phyloP scores from a whole-genome alignment of 257 asterid genomes.

The Leonotis leonurus region DNA sequence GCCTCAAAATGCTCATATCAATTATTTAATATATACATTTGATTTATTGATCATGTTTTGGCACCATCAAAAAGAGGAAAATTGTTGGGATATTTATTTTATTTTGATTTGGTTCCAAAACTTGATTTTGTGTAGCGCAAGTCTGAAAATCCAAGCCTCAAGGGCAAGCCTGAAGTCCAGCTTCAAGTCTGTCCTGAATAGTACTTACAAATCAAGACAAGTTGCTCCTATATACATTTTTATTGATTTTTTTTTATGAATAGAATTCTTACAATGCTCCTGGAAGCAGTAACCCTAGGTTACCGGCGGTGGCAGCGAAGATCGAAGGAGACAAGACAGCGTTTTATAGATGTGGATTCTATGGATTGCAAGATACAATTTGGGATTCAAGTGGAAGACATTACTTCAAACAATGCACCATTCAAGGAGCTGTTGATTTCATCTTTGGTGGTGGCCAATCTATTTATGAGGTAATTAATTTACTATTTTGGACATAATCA shows the following conservation, averaged over 20 bases:
- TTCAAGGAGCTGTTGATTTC: slow-evolving; percentile 52
- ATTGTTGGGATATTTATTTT: too few species aligned
- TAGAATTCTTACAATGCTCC: background rate
- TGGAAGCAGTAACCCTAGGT: background rate
- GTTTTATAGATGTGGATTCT: slow-evolving; percentile 40
- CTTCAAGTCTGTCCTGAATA: too few species aligned
- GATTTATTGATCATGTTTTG: too few species aligned
- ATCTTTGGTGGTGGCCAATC: slow-evolving; percentile 49
- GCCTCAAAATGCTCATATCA: too few species aligned
- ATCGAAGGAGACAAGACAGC: slow-evolving; percentile 52
- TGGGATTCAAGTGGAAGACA: slow-evolving; percentile 40
- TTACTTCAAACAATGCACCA: slow-evolving; percentile 34
- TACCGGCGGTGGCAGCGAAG: slow-evolving; percentile 29
- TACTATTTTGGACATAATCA: background rate
- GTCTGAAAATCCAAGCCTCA: too few species aligned
- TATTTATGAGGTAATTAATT: slow-evolving; percentile 37
- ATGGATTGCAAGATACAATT: slow-evolving; percentile 63
- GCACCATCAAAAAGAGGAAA: too few species aligned
- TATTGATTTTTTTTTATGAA: background rate
- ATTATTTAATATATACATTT: too few species aligned
- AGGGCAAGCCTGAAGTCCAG: too few species aligned
- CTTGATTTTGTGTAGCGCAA: too few species aligned
- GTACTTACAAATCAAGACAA: too few species aligned
- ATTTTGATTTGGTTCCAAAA: too few species aligned
- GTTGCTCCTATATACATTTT: too few species aligned